A percentile compares a stretch with the other conserved stretches of the same genome.
phyloP scores from a whole-genome alignment of 768 basidiomycete genomes.

The Psilocybe azurescens region DNA sequence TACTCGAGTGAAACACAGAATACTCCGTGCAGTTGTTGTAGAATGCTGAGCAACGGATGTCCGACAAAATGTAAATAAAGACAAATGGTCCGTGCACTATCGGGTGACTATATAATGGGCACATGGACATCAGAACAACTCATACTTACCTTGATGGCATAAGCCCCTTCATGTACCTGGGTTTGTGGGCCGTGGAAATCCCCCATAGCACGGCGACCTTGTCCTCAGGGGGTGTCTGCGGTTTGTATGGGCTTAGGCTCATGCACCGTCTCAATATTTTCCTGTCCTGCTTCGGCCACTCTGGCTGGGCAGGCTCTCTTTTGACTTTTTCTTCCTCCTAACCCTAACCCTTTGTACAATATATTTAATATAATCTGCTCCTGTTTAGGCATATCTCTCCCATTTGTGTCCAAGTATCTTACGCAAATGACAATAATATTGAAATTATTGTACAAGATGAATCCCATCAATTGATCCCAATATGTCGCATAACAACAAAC shows the following conservation, averaged over 20 bases:
- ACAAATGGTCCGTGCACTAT: constrained; percentile 44
- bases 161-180: constrained; percentile 58
- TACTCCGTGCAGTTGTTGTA: no score
- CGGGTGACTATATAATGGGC: constrained; percentile 25
- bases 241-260: constrained; percentile 77
- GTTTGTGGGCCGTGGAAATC: constrained; percentile 60
- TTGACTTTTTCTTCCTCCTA: constrained; percentile 33
- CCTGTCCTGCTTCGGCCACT: constrained; percentile 73
- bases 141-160: constrained; percentile 75
- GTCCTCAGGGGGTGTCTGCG: constrained; percentile 64
- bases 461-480: not conserved
- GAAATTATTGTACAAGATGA: not conserved
- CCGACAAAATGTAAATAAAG: constrained; percentile 1
- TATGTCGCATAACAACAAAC: not conserved
- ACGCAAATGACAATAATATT: not conserved
- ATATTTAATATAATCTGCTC: constrained; percentile 1
- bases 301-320: constrained; percentile 60
- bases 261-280: constrained; percentile 86
- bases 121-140: constrained; percentile 20
- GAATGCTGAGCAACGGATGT: no score
- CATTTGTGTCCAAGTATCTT: no score
- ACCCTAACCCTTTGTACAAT: constrained; percentile 50
- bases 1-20: no score
- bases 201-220: constrained; percentile 78
- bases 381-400: not conserved